Base-by-base conservation (phyloP, 139 green algal species). In the Closterium sp. region DNA sequence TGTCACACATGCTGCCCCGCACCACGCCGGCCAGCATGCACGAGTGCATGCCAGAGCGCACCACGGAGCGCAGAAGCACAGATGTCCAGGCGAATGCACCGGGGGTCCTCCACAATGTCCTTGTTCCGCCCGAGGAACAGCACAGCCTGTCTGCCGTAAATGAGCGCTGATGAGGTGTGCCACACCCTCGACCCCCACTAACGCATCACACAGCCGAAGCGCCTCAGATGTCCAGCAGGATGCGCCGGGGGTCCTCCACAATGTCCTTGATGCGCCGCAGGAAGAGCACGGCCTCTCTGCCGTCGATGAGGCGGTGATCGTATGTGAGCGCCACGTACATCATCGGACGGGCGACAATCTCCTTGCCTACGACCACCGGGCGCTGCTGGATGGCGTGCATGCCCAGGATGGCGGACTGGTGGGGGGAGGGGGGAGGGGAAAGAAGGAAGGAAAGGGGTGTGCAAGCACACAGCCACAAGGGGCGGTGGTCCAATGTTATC, bases 281-380 rank as follows among this genome's bases (percentile, higher is more conserved):
- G 96, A 99, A 99, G 2, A 98, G 98, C 5, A 99, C 98, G 1
- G 97, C 98, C 94, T 98, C 97, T 32, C 97, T 94, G 6, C 98
- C 98, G 91, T 99, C 98, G 35, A 99, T 98, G n/a, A 99, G 95
- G 31, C 98, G 95, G 95, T 99, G 98, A 95, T 99, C 98, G 90
- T 99, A 99, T 0, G 98, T 99, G 4, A 99, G 96, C 19, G 98
- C 98, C 10, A 99, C 93, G 94, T 99, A 98, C 98, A 99, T 99
- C 95, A 99, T 98, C 28, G 98, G 98, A 66, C 97, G 95, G 2
- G 96, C 86, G 93, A 97, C 91, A 33, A 99, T 97, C 89, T 97
- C 95, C 66, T 96, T 96, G 66, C 95, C 94, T 23, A 98, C 95
- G 43, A 98, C 97, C 89, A 97, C 95, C 2, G 98, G 95, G 34